Conservation (phyloP, 352 stramenopile species). For the Pythium guiyangense region DNA sequence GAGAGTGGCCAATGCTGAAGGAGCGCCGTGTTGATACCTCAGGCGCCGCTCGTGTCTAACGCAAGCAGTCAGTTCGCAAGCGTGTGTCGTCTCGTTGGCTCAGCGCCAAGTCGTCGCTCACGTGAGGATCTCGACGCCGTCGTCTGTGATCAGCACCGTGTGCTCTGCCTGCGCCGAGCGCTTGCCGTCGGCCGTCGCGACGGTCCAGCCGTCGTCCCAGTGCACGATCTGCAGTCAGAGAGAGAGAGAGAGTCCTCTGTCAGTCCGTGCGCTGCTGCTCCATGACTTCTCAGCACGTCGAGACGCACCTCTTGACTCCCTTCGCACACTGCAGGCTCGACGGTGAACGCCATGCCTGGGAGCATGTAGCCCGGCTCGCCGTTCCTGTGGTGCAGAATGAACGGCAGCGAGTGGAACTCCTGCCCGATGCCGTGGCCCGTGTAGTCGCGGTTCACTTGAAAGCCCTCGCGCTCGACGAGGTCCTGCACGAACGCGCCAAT, state of each 20-base stretch:
- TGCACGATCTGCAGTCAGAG: conserved; percentile 51
- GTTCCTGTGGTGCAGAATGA: conserved; percentile 92
- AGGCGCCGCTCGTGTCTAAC: no score
- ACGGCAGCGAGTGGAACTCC: conserved; percentile 95
- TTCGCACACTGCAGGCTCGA: conserved; percentile 97
- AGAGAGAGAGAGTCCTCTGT: not conserved
- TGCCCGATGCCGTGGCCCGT: conserved; percentile 95
- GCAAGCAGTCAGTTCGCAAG: no score
- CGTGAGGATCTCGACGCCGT: conserved; percentile 95
- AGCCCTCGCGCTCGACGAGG: conserved; percentile 71
- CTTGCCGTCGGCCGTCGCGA: conserved; percentile 91
- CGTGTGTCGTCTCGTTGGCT: conserved; percentile 7
- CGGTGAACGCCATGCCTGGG: conserved; percentile 97
- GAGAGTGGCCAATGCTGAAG: not conserved
- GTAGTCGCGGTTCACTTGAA: conserved; percentile 90
- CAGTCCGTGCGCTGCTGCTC: not conserved
- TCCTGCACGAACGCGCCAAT: conserved; percentile 94
- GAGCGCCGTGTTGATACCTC: no score
- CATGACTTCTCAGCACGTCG: not conserved
- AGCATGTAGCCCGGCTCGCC: conserved; percentile 74
- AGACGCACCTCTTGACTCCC: conserved; percentile 69
- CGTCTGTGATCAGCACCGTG: conserved; percentile 94
- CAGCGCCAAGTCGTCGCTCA: conserved; percentile 15
- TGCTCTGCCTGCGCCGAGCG: conserved; percentile 97
- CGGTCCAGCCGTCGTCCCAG: conserved; percentile 97